A percentile compares a stretch with the other conserved stretches of the same genome.
phyloP scores from a whole-genome alignment of 1,284 basidiomycete genomes.

The Cryptococcus floricola region DNA sequence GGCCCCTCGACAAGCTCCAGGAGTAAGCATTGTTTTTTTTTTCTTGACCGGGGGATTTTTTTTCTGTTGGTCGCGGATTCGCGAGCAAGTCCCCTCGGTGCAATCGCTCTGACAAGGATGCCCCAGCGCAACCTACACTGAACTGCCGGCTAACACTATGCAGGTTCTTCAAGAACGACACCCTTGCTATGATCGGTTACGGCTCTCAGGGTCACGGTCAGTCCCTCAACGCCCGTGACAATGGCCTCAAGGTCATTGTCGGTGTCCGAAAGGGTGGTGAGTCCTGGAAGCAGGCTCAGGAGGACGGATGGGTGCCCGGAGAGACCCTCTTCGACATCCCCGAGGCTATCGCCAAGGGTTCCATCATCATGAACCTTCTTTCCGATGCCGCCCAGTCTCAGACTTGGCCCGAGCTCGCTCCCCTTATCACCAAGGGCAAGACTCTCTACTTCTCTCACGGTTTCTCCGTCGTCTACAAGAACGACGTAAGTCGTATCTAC shows the following conservation, averaged over 20 bases:
- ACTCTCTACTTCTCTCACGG: slow-evolving; percentile 99
- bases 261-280: slow-evolving; percentile 97
- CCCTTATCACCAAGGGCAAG: slow-evolving; percentile 97
- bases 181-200: slow-evolving; percentile 97
- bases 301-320: slow-evolving; percentile 98
- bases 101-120: no score
- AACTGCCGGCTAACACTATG: background rate
- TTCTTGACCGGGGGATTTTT: background rate
- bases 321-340: slow-evolving; percentile 98
- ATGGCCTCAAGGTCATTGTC: slow-evolving; percentile 96
- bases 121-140: background rate
- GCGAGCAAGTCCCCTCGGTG: background rate
- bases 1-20: slow-evolving; percentile 95
- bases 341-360: slow-evolving; percentile 91
- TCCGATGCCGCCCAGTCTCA: slow-evolving; percentile 97
- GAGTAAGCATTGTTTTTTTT: slow-evolving; percentile 54
- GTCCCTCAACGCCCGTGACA: slow-evolving; percentile 97
- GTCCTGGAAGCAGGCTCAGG: slow-evolving; percentile 86
- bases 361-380: slow-evolving; percentile 99
- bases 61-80: background rate
- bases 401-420: slow-evolving; percentile 84
- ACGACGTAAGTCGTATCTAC: slow-evolving; percentile 57
- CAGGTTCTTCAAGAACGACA: slow-evolving; percentile 96
- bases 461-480: slow-evolving; percentile 98
- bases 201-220: slow-evolving; percentile 98